Evolutionary conservation across 2,329 filamentous ascomycete species (phyloP), one percentile per base, ranked within the genome.

Genomic region (Talaromyces atroroseus): DNA sequence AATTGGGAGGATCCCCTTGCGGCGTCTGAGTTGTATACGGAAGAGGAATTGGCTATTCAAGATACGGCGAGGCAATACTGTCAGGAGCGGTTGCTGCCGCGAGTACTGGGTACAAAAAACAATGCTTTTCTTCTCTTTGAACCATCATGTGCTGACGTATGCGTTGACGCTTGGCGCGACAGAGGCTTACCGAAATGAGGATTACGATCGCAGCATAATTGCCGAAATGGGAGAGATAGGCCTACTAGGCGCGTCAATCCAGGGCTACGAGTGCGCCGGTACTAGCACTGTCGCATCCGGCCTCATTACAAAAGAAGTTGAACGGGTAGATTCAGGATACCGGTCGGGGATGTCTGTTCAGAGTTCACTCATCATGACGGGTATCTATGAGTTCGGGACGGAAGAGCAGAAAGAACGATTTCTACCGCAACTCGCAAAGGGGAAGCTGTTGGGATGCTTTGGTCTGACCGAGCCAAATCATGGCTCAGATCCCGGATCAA

Each of bases 61-160:
- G 90, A 96, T 66, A 95, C 90, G 5, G 92, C 92, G 34, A 89
- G 95, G 73, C 83, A 89, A 59, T 99, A 97, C 69, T 97, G 92
- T 70, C 92, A 97, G 73, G 92, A 97, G 71, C 83, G 84, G 59
- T 80, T 99, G 76, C 78, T 89, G 44, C 94, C 94, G 51, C 81
- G 92, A 61, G 88, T 99, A 51, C 80, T 96, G 58, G 87, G 92
- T 96, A 80, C 63, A 82, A 73, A 14, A n/a, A n/a, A 16, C 63
- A 29, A 29, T 60, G 6, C 26, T 29, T 44, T 40, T 14, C 23
- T 23, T 10, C 29, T 45, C 32, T 34, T 12, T 40, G 16, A 14
- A 40, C 5, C 20, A 40, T 21, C 20, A 40, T 26, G 24, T 53
- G 32, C 50, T 49, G 18, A 49, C 18, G 21, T 18, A 44, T 44